Evolutionary conservation across 129 eudicot species (phyloP).

Genomic region (Saussurea involucrata): DNA sequence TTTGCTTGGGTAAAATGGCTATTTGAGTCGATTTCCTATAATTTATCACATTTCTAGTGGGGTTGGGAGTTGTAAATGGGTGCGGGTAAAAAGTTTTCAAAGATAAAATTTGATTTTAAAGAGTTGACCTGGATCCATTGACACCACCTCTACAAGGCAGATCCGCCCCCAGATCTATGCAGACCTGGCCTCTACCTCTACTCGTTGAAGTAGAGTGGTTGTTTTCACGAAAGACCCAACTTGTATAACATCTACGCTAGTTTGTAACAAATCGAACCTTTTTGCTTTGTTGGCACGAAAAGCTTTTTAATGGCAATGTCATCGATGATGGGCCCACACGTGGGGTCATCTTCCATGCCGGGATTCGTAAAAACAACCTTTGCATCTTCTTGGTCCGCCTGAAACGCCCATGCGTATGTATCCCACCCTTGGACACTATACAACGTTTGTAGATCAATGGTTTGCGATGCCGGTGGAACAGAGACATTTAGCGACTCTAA

Average conservation of each 20-base stretch:
- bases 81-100: background rate
- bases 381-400: constrained; percentile 55
- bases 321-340: constrained; percentile 95
- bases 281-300: constrained; percentile 62
- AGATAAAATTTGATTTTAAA: background rate
- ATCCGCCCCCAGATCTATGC: background rate
- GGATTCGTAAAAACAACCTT: constrained; percentile 65
- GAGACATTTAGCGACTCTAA: constrained; percentile 94
- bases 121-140: background rate
- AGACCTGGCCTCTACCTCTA: background rate
- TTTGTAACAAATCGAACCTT: constrained; percentile 45
- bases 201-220: background rate
- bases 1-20: too few species aligned
- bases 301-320: constrained; percentile 91
- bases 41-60: background rate
- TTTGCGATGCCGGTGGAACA: constrained; percentile 75
- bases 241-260: background rate
- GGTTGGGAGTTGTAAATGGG: background rate
- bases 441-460: constrained; percentile 83
- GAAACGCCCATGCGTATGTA: constrained; percentile 91
- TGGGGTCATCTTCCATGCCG: constrained; percentile 98
- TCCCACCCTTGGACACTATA: constrained; percentile 99
- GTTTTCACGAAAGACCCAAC: background rate
- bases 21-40: too few species aligned
- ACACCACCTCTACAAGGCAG: background rate